phyloP scores from a whole-genome alignment of 2,329 filamentous ascomycete genomes.

The Aspergillus flavus region DNA sequence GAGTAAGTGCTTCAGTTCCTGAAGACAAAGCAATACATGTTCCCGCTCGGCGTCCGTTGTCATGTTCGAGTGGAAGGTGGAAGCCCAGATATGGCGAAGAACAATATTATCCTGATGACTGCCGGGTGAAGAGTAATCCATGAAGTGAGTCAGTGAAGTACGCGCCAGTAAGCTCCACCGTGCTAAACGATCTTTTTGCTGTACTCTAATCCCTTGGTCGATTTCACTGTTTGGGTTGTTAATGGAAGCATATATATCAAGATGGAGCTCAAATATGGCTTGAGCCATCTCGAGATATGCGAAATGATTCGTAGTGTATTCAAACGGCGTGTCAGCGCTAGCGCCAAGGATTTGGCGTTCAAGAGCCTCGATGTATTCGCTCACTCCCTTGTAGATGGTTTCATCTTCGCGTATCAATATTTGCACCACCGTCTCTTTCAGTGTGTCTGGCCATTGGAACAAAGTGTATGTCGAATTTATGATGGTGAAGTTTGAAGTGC shows the following conservation, averaged over 20 bases:
- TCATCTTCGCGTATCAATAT: slow-evolving; percentile 59
- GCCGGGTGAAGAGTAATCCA: slow-evolving; percentile 32
- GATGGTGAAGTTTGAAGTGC: slow-evolving; percentile 17
- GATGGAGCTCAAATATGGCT: slow-evolving; percentile 66
- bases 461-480: slow-evolving; percentile 53
- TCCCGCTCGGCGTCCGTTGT: slow-evolving; percentile 59
- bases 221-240: slow-evolving; percentile 62
- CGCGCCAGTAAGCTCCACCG: slow-evolving; percentile 63
- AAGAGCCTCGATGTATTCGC: slow-evolving; percentile 33
- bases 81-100: slow-evolving; percentile 68
- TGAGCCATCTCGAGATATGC: slow-evolving; percentile 57
- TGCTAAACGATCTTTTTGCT: slow-evolving; percentile 61
- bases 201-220: slow-evolving; percentile 51
- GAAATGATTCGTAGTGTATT: slow-evolving; percentile 35
- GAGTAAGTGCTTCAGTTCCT: slow-evolving; percentile 62
- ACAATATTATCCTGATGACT: slow-evolving; percentile 47
- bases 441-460: slow-evolving; percentile 57
- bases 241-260: slow-evolving; percentile 67
- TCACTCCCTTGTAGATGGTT: slow-evolving; percentile 50
- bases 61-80: slow-evolving; percentile 63
- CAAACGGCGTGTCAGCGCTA: slow-evolving; percentile 22
- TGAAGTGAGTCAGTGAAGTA: slow-evolving; percentile 52
- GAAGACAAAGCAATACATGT: slow-evolving; percentile 63
- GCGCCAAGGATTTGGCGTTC: slow-evolving; percentile 32
- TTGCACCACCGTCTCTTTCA: slow-evolving; percentile 59